A percentile compares a stretch with the other conserved stretches of the same genome.
These are phyloP conservation scores for Ochetophila trinervis DNA, from an alignment of 306 rosid species.

Conservation along the genomic window DNA sequence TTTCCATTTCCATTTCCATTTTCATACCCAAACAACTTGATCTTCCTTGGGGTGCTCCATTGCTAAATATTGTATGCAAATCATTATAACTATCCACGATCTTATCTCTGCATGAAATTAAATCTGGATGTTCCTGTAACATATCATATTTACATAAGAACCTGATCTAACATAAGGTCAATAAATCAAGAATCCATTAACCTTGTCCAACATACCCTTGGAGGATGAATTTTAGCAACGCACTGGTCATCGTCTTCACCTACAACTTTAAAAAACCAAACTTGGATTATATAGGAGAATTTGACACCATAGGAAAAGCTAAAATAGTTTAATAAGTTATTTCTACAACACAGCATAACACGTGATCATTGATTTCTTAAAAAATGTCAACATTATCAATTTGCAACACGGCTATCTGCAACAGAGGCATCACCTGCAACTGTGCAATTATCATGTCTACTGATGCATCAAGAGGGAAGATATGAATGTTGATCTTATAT, in stretches of 20 bases:
- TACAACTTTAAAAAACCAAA: conserved; percentile 12
- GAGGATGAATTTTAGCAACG: conserved; percentile 13
- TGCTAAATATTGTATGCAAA: conserved; percentile 26
- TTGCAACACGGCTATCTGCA: background rate
- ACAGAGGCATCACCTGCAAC: background rate
- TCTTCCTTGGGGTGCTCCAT: conserved; percentile 16
- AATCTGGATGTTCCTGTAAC: conserved; percentile 37
- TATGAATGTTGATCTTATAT: background rate
- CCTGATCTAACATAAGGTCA: conserved; percentile 34
- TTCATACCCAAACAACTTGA: conserved; percentile 14
- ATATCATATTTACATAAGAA: conserved; percentile 15
- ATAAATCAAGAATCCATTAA: conserved; percentile 30
- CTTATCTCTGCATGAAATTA: conserved; percentile 24
- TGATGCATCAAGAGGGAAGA: background rate
- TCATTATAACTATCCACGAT: conserved; percentile 28
- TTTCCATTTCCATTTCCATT: conserved; percentile 13
- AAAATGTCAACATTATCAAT: background rate
- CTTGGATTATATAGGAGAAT: background rate
- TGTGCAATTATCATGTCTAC: background rate
- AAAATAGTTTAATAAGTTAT: too few species aligned
- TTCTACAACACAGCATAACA: background rate
- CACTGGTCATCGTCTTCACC: conserved; percentile 32
- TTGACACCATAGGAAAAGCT: background rate
- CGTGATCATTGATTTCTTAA: background rate
- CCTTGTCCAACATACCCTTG: conserved; percentile 34